Conservation (phyloP, 2,329 filamentous ascomycete genomes). For the Huntiella abstrusa region DNA sequence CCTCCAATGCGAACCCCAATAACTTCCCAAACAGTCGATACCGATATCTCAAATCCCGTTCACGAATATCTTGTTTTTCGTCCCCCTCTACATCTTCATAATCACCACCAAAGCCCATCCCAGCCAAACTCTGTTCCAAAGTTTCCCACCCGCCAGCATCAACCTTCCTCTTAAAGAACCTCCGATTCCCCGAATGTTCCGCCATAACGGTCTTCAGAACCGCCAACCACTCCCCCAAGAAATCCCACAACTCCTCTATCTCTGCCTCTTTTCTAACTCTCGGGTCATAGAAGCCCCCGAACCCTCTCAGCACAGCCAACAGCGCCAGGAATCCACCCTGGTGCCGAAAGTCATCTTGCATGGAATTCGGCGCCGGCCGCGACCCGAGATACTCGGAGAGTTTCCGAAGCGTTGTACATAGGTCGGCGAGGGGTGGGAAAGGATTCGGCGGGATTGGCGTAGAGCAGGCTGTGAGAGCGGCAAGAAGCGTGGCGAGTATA, state of each 20-base stretch:
- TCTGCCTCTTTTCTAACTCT: constrained; percentile 40
- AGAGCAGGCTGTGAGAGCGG: constrained; percentile 25
- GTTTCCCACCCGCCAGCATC: constrained; percentile 62
- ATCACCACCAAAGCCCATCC: constrained; percentile 41
- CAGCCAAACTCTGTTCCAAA: constrained; percentile 52
- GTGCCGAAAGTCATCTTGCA: constrained; percentile 68
- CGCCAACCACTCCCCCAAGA: constrained; percentile 53
- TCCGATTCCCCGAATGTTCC: constrained; percentile 66
- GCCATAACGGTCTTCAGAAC: constrained; percentile 59
- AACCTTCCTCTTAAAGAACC: constrained; percentile 65
- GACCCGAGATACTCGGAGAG: constrained; percentile 45
- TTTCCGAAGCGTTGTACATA: constrained; percentile 39
- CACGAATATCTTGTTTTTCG: constrained; percentile 19
- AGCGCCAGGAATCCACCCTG: constrained; percentile 60
- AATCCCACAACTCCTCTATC: constrained; percentile 44
- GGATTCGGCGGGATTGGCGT: constrained; percentile 12
- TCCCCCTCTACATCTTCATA: neutral
- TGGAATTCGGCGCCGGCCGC: constrained; percentile 25
- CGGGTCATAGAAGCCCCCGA: constrained; percentile 62
- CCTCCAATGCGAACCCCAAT: constrained; percentile 61
- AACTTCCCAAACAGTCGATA: constrained; percentile 67
- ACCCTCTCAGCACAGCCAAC: constrained; percentile 47
- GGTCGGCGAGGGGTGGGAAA: constrained; percentile 29
- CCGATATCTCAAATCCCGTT: constrained; percentile 48
- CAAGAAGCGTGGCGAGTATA: constrained; percentile 36